A percentile compares a stretch with the other conserved stretches of the same genome.
Conservation (phyloP, 257 asterid genomes). For the Rhazya stricta region DNA sequence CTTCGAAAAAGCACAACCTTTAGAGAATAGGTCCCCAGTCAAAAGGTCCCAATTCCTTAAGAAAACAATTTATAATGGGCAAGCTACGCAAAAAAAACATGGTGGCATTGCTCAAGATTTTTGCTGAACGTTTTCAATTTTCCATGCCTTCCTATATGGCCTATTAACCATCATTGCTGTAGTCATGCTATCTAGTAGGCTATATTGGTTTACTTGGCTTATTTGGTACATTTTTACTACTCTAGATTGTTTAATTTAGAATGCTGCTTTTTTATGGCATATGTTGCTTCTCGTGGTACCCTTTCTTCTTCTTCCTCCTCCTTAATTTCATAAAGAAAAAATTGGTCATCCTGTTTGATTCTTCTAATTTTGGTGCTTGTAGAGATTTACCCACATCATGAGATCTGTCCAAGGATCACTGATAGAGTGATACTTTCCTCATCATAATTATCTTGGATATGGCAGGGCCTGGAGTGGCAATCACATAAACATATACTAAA, state of each 20-base stretch:
- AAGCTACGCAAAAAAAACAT: not conserved
- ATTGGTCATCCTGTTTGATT: too few species aligned
- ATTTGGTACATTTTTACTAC: too few species aligned
- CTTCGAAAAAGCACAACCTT: too few species aligned
- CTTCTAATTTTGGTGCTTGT: constrained; percentile 30
- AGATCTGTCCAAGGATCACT: constrained; percentile 93
- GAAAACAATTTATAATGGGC: not conserved
- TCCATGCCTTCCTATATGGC: too few species aligned
- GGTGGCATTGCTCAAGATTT: too few species aligned
- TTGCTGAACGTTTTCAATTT: too few species aligned
- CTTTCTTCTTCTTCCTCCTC: not conserved
- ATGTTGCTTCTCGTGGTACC: not conserved
- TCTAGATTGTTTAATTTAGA: too few species aligned
- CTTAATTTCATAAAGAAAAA: too few species aligned
- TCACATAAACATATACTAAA: too few species aligned
- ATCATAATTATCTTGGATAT: constrained; percentile 78
- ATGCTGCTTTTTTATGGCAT: not conserved
- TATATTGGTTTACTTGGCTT: too few species aligned
- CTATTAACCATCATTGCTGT: too few species aligned
- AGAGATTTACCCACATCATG: constrained; percentile 87
- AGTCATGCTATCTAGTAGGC: not conserved
- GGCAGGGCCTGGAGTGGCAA: constrained; percentile 79
- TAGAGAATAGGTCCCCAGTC: too few species aligned
- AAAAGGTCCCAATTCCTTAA: not conserved
- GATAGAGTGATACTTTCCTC: constrained; percentile 82